Percentiles rank a stretch among this genome's conserved stretches.
Evolutionary conservation across 129 eudicot genomes (phyloP).

Genomic region (Heracleum sosnowskyi): DNA sequence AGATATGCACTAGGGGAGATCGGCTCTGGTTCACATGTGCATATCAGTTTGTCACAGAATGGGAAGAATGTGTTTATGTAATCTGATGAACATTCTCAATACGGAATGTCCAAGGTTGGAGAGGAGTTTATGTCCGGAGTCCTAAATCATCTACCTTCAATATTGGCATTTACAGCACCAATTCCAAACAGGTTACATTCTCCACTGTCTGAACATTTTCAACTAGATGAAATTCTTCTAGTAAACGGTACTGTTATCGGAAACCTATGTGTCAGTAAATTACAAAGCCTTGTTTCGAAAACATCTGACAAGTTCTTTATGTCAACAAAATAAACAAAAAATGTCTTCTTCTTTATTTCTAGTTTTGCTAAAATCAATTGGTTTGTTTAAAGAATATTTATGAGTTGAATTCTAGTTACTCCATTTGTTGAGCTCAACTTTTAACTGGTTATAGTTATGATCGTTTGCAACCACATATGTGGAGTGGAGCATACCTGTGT

Average conservation of each 20-base stretch:
- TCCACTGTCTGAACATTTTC: not conserved
- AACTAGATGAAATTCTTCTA: not conserved
- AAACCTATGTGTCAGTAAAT: not conserved
- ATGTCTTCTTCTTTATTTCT: not conserved
- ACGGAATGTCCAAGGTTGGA: constrained; percentile 81
- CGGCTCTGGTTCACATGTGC: constrained; percentile 98
- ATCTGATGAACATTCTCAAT: constrained; percentile 35
- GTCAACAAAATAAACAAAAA: not conserved
- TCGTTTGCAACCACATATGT: constrained; percentile 86
- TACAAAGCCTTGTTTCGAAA: not conserved
- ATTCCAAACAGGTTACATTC: constrained; percentile 68
- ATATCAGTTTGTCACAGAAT: constrained; percentile 72
- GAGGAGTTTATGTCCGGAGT: constrained; percentile 99
- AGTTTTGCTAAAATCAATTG: not conserved
- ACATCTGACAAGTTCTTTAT: not conserved
- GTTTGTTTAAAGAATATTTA: not conserved
- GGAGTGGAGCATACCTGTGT: constrained; percentile 97
- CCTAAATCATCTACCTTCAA: constrained; percentile 84
- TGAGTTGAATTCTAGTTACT: not conserved
- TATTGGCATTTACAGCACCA: constrained; percentile 93
- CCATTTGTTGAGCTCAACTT: constrained; percentile 5
- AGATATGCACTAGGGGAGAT: constrained; percentile 73
- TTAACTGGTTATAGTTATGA: constrained; percentile 53
- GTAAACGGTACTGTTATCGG: not conserved
- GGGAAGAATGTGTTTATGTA: constrained; percentile 81